Evolutionary conservation across 352 stramenopile genomes (phyloP), one percentile per base, ranked within the genome.

Genomic region (Lagenidium giganteum): DNA sequence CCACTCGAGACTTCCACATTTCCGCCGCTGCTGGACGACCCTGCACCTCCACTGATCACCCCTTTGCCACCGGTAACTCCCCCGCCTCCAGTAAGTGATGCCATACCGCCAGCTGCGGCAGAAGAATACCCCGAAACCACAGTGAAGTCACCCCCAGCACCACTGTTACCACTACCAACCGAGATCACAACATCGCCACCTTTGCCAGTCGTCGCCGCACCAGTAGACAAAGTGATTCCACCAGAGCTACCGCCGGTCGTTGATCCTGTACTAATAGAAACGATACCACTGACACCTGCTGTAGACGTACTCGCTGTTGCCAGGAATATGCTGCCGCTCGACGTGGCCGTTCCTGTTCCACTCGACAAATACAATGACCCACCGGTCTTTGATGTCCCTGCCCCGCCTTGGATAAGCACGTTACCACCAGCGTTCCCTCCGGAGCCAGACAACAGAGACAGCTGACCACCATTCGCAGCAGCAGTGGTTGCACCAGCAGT

Each of bases 1-100:
- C 74, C 74, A 34, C 59, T 81, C 22, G 53, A 67, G 8, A 87
- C 56, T 17, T 52, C 29, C 26, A 87, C 50, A 7, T 47, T 47
- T 22, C 74, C 74, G 38, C 74, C 74, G 3, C 45, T 32, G 26
- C 58, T 56, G 42, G 61, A 64, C 23, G 51, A 64, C 4, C 66
- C 70, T 34, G 45, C 36, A 11, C 74, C 74, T 30, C 62, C 60
- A 9, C 45, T 39, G 20, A 87, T 51, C 32, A 33, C 28, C 3
- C 51, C 47, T 16, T 51, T 47, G 14, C 53, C 53, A 20, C 48
- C 37, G 32, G 31, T 64, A 14, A 60, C 30, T 35, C 60, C 53
- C 21, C 69, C 62, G 16, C 74, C 74, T 22, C 49, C 60, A 43
- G 54, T 36, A 30, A 83, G 51, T 9, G 56, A 67, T 30, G 76